Evolutionary conservation across 352 stramenopile species (phyloP), one percentile per base, ranked within the genome.

Genomic region (Phytophthora sojae): DNA sequence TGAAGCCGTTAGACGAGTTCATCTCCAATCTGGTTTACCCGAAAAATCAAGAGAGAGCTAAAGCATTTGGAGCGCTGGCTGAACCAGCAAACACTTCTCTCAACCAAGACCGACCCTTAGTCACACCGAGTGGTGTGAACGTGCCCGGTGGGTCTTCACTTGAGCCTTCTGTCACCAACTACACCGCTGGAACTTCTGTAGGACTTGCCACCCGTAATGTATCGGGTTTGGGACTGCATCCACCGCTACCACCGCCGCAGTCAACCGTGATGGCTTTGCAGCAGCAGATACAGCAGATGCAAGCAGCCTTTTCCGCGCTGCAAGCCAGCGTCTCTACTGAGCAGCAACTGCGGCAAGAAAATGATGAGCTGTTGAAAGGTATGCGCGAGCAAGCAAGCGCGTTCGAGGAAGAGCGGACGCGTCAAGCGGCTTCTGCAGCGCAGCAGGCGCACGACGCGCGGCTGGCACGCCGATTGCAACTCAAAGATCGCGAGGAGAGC

Each of bases 251-350:
- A n/a, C 29, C 26, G 29, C n/a, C n/a, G 11, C 35, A 35, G 6
- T 12, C 19, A 45, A 37, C 61, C 15, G 39, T 63, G 21, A 8
- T 19, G 12, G 25, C 17, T 21, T 32, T 67, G 54, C 50, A 67
- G 61, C 51, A 67, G 11, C 61, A 67, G 25, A 54, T 67, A 4
- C 25, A 57, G 51, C 35, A 61, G 25, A 67, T 67, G 49, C 61
- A 61, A 49, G 51, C 32, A 3, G 23, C 50, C 6, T 67, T 67
- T 26, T 29, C 61, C 9, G 11, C 39, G 26, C 61, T 61, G 4
- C 61, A 67, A 21, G 55, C 4, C 14, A 60, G 30, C 2, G 15
- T 59, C 14, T 54, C 23, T 23, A 59, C 23, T 29, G 35, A 60
- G 14, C 25, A 50, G 29, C 44, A 64, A 42, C 29, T 64, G 26